Conservation (phyloP, 164 flowering plant genomes). For the Dillenia suffruticosa region DNA sequence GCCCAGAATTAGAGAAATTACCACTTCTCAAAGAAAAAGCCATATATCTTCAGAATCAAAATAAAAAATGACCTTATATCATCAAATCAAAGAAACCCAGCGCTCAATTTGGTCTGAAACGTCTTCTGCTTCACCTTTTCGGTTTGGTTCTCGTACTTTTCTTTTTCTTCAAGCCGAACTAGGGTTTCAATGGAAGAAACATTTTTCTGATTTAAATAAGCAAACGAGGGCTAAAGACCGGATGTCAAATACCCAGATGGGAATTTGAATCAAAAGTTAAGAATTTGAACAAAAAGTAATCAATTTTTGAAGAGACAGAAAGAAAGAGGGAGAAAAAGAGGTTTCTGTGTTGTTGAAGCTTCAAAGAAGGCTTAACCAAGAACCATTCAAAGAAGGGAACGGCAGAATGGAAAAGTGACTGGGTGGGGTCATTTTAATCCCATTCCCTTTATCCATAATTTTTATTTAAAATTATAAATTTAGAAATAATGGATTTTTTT, state of each 20-base stretch:
- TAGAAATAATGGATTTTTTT: no score
- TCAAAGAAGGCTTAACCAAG: neutral
- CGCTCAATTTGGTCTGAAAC: no score
- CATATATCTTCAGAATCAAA: conserved; percentile 17
- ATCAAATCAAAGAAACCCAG: no score
- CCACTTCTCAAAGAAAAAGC: conserved; percentile 36
- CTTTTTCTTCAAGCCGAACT: neutral
- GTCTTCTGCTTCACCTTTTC: no score
- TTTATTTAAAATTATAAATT: no score
- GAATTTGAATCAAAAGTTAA: conserved; percentile 3
- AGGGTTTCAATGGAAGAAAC: no score
- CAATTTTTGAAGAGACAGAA: conserved; percentile 1
- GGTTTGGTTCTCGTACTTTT: no score
- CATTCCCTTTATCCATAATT: neutral
- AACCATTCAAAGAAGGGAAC: neutral
- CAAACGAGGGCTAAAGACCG: no score
- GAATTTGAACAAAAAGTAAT: conserved; percentile 5
- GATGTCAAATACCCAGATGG: no score
- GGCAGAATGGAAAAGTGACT: neutral
- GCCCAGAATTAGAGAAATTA: conserved; percentile 25
- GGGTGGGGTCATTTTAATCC: conserved; percentile 4
- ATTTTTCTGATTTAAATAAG: no score
- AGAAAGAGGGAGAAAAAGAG: neutral
- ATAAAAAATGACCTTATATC: conserved; percentile 1
- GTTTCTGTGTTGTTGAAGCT: neutral